phyloP scores from a whole-genome alignment of 139 green algal genomes.

The Helicosporidium sp. region DNA sequence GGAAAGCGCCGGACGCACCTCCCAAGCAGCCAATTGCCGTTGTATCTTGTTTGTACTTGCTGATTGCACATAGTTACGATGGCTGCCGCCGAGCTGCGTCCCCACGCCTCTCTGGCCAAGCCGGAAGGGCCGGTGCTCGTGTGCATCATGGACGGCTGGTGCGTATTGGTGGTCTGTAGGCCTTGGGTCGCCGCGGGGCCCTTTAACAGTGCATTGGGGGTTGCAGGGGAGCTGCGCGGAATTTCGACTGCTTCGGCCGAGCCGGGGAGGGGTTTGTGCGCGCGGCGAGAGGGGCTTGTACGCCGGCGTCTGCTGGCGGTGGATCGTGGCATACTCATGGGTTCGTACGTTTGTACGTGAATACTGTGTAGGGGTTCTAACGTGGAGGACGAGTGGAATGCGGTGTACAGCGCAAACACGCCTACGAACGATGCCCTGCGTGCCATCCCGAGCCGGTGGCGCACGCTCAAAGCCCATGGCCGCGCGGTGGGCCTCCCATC shows the following conservation, averaged over 20 bases:
- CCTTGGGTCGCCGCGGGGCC: neutral
- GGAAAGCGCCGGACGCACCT: too few species aligned
- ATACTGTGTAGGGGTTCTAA: constrained; percentile 64
- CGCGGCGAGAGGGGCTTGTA: neutral
- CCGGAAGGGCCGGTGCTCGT: constrained; percentile 45
- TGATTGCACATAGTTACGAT: neutral
- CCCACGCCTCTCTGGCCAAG: constrained; percentile 36
- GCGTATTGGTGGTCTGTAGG: neutral
- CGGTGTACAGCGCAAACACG: constrained; percentile 48
- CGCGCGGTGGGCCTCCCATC: constrained; percentile 74
- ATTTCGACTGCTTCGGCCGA: too few species aligned
- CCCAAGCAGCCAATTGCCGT: too few species aligned
- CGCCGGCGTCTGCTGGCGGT: neutral
- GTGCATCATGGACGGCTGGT: constrained; percentile 27
- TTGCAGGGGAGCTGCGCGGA: too few species aligned
- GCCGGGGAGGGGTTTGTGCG: too few species aligned
- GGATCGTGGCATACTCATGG: too few species aligned
- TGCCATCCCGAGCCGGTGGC: constrained; percentile 21
- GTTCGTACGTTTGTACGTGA: too few species aligned
- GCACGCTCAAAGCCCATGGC: constrained; percentile 60
- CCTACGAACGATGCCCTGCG: constrained; percentile 48
- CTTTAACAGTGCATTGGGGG: too few species aligned
- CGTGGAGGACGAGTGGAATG: constrained; percentile 64
- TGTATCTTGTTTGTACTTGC: too few species aligned
- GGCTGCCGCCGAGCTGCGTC: constrained; percentile 24